A percentile compares a stretch with the other conserved stretches of the same genome.
These are phyloP conservation scores for Pseudogymnoascus sp. DNA, from an alignment of 2,329 filamentous ascomycete genomes.

Conservation along the genomic window DNA sequence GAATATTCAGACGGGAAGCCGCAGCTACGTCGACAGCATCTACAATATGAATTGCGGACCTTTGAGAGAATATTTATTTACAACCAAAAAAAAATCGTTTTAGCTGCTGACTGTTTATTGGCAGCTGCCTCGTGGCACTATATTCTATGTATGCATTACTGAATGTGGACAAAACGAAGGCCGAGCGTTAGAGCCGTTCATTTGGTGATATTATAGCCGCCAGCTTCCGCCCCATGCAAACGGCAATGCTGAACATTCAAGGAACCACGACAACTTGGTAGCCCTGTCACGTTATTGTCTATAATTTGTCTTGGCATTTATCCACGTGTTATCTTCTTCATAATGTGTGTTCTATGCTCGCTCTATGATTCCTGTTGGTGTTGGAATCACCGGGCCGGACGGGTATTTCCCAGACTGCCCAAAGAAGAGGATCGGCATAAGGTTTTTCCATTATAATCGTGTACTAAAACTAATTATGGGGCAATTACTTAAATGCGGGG, in stretches of 20 bases:
- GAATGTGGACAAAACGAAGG: background rate
- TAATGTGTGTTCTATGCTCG: background rate
- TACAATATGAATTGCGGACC: background rate
- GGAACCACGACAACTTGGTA: background rate
- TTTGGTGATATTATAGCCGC: background rate
- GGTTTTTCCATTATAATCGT: background rate
- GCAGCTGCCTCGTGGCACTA: no score
- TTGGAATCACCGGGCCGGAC: constrained; percentile 1
- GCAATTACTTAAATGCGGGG: background rate
- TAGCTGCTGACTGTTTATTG: background rate
- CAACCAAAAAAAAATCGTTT: background rate
- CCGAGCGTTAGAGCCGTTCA: background rate
- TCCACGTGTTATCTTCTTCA: background rate
- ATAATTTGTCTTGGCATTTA: background rate
- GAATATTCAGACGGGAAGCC: background rate
- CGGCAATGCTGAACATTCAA: background rate
- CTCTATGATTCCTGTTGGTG: background rate
- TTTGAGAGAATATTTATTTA: background rate
- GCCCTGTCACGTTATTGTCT: background rate
- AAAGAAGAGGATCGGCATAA: background rate
- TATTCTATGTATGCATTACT: background rate
- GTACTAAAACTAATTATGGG: background rate
- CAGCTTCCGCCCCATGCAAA: background rate
- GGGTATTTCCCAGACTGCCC: background rate
- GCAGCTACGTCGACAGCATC: background rate